phyloP scores from a whole-genome alignment of 2,329 filamentous ascomycete species.

The Trichoderma brevicompactum region DNA sequence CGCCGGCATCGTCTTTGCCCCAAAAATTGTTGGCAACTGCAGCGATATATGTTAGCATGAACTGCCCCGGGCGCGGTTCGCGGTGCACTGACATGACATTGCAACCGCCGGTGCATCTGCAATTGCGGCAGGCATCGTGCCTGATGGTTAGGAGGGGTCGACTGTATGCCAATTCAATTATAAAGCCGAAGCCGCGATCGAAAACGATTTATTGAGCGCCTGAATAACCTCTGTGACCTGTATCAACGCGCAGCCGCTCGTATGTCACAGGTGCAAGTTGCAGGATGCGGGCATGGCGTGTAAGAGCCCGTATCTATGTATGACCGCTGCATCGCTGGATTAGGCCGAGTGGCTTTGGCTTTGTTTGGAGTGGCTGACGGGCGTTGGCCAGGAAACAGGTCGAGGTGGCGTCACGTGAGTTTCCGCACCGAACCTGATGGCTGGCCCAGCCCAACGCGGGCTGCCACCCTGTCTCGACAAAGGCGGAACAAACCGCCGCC shows the following conservation, averaged over 20 bases:
- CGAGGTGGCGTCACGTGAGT: conserved; percentile 22
- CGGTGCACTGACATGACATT: conserved; percentile 62
- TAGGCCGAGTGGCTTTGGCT: conserved; percentile 7
- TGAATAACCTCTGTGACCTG: neutral
- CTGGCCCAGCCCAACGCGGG: conserved; percentile 11
- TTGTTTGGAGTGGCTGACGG: conserved; percentile 13
- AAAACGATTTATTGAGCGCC: neutral
- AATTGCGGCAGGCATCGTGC: conserved; percentile 63
- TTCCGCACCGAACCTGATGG: conserved; percentile 17
- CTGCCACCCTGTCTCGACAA: conserved; percentile 29
- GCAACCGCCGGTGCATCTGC: conserved; percentile 67
- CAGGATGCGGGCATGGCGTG: conserved; percentile 7
- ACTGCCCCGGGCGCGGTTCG: neutral
- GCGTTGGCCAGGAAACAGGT: conserved; percentile 34
- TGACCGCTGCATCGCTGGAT: conserved; percentile 2
- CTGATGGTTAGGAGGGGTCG: conserved; percentile 27
- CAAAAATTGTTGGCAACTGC: conserved; percentile 98
- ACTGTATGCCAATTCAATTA: neutral
- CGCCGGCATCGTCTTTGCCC: conserved; percentile 98
- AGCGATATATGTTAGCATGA: conserved; percentile 31
- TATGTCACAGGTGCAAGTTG: conserved; percentile 18
- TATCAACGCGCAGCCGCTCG: conserved; percentile 8
- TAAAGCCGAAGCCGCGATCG: neutral
- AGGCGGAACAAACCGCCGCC: conserved; percentile 39
- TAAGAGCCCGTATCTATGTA: conserved; percentile 9